Evolutionary conservation across 768 basidiomycete species (phyloP).

Genomic region (Collybia sordida): DNA sequence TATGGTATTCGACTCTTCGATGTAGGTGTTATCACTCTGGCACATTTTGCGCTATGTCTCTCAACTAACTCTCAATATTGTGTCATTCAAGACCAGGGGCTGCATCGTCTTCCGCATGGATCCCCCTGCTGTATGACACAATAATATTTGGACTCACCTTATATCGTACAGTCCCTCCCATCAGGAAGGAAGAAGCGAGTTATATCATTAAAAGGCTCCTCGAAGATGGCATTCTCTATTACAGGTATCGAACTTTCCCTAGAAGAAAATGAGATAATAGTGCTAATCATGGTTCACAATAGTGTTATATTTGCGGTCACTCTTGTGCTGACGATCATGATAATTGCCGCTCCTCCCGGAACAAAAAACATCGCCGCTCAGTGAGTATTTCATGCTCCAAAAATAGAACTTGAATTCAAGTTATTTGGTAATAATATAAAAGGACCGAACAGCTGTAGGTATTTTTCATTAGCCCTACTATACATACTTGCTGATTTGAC

Average conservation of each 20-base stretch:
- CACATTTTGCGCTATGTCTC: neutral
- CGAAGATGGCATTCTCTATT: slow-evolving; percentile 27
- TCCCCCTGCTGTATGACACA: slow-evolving; percentile 33
- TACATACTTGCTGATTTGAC: neutral
- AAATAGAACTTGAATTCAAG: slow-evolving; percentile 1
- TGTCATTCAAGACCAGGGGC: slow-evolving; percentile 21
- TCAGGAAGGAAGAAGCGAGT: slow-evolving; percentile 14
- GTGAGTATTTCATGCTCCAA: slow-evolving; percentile 14
- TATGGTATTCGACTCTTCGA: slow-evolving; percentile 37
- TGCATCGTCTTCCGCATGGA: slow-evolving; percentile 49
- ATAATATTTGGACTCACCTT: slow-evolving; percentile 25
- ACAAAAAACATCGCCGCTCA: slow-evolving; percentile 27
- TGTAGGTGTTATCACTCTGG: slow-evolving; percentile 22
- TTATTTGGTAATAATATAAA: neutral
- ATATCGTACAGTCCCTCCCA: slow-evolving; percentile 21
- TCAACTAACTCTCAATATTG: slow-evolving; percentile 10
- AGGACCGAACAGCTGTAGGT: slow-evolving; percentile 4
- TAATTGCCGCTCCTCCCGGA: slow-evolving; percentile 23
- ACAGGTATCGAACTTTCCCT: slow-evolving; percentile 3
- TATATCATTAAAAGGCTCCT: slow-evolving; percentile 22
- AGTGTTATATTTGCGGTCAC: slow-evolving; percentile 24
- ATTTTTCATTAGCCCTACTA: neutral
- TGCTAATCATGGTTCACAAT: too few relatives aligned
- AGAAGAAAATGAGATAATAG: too few relatives aligned
- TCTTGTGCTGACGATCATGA: slow-evolving; percentile 26